These are phyloP conservation scores for Pichia nakasei DNA, from an alignment of 805 yeast genomes.

Conservation along the genomic window DNA sequence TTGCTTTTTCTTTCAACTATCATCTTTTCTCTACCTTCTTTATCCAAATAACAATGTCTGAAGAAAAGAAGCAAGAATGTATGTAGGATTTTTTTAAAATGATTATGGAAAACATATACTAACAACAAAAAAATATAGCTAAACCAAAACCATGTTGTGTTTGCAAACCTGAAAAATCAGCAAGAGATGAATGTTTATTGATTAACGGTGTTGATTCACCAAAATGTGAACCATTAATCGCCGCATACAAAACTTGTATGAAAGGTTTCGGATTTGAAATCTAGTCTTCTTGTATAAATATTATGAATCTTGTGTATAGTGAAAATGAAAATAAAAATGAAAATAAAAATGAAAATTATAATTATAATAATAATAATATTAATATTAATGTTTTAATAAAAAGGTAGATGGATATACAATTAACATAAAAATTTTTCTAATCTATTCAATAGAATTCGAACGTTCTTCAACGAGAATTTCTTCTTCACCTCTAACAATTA, in stretches of 20 bases:
- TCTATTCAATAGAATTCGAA: constrained; percentile 37
- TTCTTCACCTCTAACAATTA: constrained; percentile 50
- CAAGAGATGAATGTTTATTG: constrained; percentile 81
- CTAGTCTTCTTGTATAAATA: constrained; percentile 11
- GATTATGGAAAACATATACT: constrained; percentile 1
- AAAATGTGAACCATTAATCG: constrained; percentile 66
- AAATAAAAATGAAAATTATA: neutral
- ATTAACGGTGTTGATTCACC: constrained; percentile 76
- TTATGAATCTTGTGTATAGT: neutral
- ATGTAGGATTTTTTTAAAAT: constrained; percentile 9
- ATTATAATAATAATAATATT: neutral
- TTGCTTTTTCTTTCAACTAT: neutral
- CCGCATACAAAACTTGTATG: constrained; percentile 81
- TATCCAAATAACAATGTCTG: constrained; percentile 16
- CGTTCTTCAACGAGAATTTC: constrained; percentile 41
- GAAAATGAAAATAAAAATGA: too few relatives aligned
- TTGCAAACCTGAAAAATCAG: constrained; percentile 53
- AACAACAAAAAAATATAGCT: constrained; percentile 13
- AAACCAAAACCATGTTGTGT: constrained; percentile 97
- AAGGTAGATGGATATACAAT: too few relatives aligned
- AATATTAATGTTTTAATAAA: too few relatives aligned
- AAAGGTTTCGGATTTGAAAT: constrained; percentile 76
- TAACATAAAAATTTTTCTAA: neutral
- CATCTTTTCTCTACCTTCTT: neutral
- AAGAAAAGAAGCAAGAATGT: constrained; percentile 16